A percentile compares a stretch with the other conserved stretches of the same genome.
Evolutionary conservation across 2,329 filamentous ascomycete genomes (phyloP).

Genomic region (Neophaeococcomyces aloes): DNA sequence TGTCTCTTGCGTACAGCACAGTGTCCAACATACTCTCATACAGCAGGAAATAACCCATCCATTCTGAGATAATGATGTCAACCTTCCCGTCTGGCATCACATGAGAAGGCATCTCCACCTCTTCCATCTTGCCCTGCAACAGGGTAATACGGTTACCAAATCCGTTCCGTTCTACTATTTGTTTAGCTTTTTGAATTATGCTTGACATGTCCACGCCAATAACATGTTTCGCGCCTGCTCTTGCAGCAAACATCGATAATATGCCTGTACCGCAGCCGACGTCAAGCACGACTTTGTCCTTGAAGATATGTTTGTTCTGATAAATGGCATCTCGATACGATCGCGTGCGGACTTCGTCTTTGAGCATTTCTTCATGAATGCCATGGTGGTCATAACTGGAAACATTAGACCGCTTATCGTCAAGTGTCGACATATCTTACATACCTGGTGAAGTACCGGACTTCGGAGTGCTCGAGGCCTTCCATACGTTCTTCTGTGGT

Average conservation of each 20-base stretch:
- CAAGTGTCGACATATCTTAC: conserved; percentile 13
- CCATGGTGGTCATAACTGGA: conserved; percentile 94
- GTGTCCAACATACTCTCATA: conserved; percentile 99
- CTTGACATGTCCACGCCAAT: conserved; percentile 99
- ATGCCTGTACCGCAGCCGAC: conserved; percentile 96
- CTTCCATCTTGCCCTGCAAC: conserved; percentile 99
- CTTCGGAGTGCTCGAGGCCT: conserved; percentile 81
- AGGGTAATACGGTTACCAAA: conserved; percentile 94
- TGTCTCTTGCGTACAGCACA: conserved; percentile 89
- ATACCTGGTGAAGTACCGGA: conserved; percentile 98
- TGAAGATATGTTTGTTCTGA: conserved; percentile 90
- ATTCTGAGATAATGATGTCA: conserved; percentile 99
- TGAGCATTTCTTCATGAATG: conserved; percentile 36
- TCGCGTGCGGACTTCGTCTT: conserved; percentile 85
- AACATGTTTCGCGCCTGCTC: conserved; percentile 93
- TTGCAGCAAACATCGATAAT: conserved; percentile 97
- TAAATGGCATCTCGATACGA: conserved; percentile 97
- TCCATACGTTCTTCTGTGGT: conserved; percentile 39
- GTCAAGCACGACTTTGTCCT: conserved; percentile 88
- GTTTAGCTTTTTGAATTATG: conserved; percentile 94
- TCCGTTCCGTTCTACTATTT: conserved; percentile 88
- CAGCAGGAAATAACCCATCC: conserved; percentile 99
- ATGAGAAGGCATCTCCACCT: conserved; percentile 82
- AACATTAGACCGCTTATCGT: conserved; percentile 15
- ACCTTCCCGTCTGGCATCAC: conserved; percentile 50